These are phyloP conservation scores for Emmonsiellopsis sp. DNA, from an alignment of 2,329 filamentous ascomycete species.

Conservation along the genomic window DNA sequence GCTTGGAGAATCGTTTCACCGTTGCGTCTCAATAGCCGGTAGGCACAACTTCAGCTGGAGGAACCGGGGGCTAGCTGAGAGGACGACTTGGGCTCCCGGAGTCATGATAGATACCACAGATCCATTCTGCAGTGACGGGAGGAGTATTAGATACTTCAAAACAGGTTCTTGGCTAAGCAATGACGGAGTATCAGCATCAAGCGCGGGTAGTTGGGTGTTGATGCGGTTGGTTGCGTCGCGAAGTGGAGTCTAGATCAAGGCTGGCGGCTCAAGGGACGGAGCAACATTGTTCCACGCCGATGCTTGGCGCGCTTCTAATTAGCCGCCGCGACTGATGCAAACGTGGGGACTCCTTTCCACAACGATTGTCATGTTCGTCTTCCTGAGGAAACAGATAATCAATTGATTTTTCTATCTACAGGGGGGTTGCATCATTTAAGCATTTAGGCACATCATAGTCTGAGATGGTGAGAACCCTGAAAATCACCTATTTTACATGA, in stretches of 20 bases:
- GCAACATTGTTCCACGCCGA: not conserved
- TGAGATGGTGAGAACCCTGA: too few species aligned
- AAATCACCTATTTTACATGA: too few species aligned
- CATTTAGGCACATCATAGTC: too few species aligned
- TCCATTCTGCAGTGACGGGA: not conserved
- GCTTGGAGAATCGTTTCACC: not conserved
- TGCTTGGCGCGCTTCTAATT: too few species aligned
- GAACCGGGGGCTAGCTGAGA: not conserved
- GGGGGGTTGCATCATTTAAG: too few species aligned
- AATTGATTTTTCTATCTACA: too few species aligned
- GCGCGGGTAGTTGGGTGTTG: not conserved
- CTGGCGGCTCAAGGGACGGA: not conserved
- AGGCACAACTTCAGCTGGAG: not conserved
- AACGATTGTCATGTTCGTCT: too few species aligned
- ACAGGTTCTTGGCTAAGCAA: not conserved
- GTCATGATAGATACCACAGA: conserved; percentile 2
- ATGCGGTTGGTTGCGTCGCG: not conserved
- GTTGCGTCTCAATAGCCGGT: not conserved
- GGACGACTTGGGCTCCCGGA: not conserved
- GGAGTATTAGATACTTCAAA: not conserved
- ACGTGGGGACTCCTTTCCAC: too few species aligned
- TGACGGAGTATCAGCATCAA: not conserved
- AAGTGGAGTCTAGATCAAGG: conserved; percentile 1
- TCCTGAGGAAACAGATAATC: too few species aligned
- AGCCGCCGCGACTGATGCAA: too few species aligned